Evolutionary conservation across 2,329 filamentous ascomycete genomes (phyloP).

Genomic region (Colletotrichum agaves): DNA sequence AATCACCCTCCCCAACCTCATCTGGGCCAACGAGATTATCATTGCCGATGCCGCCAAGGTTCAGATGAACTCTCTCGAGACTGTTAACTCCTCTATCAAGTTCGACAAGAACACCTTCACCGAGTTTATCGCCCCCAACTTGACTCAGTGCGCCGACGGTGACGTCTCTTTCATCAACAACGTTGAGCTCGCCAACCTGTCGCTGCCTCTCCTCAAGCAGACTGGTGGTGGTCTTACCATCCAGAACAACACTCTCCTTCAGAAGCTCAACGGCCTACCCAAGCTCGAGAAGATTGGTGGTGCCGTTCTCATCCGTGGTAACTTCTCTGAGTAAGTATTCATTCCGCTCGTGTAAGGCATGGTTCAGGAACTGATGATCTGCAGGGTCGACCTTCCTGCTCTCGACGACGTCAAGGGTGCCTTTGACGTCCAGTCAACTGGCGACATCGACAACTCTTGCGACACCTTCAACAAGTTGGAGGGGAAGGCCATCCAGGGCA

Average conservation of each 20-base stretch:
- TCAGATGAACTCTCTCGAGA: constrained; percentile 75
- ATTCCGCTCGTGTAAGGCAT: neutral
- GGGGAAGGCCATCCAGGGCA: constrained; percentile 57
- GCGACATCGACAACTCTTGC: constrained; percentile 68
- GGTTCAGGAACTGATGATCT: neutral
- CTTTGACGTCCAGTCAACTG: constrained; percentile 75
- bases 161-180: constrained; percentile 73
- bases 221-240: constrained; percentile 85
- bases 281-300: constrained; percentile 76
- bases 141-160: constrained; percentile 72
- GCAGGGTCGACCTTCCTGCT: constrained; percentile 75
- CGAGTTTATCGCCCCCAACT: constrained; percentile 72
- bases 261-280: constrained; percentile 73
- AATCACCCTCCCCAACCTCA: constrained; percentile 81
- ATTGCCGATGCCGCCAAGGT: constrained; percentile 83
- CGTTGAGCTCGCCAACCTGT: constrained; percentile 75
- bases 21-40: constrained; percentile 60
- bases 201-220: constrained; percentile 73
- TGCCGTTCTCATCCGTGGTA: constrained; percentile 86
- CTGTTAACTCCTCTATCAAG: constrained; percentile 81
- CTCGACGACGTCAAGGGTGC: constrained; percentile 77
- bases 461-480: constrained; percentile 59
- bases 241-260: constrained; percentile 87
- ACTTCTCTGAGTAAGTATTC: constrained; percentile 69
- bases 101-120: constrained; percentile 83